These are phyloP conservation scores for Hortaea werneckii DNA, from an alignment of 2,329 filamentous ascomycete genomes.

Conservation along the genomic window DNA sequence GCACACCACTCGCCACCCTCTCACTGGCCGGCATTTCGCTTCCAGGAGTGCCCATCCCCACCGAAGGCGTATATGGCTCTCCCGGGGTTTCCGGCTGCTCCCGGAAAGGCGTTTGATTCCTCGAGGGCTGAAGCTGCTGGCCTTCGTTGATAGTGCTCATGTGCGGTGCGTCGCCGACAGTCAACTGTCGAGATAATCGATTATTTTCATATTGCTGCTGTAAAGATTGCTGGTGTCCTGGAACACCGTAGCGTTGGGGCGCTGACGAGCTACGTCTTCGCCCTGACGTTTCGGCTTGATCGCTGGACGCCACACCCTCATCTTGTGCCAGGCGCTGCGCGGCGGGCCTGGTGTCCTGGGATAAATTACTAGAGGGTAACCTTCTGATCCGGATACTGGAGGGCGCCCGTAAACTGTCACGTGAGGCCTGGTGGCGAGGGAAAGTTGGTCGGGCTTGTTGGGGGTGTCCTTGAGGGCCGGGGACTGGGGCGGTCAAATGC, in stretches of 20 bases:
- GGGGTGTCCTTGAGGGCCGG: background rate
- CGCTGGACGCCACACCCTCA: slow-evolving; percentile 6
- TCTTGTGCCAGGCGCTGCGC: slow-evolving; percentile 6
- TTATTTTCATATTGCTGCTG: slow-evolving; percentile 5
- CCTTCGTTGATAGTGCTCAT: slow-evolving; percentile 23
- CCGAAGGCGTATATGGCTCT: slow-evolving; percentile 10
- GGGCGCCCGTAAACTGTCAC: slow-evolving; percentile 20
- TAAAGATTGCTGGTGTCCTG: slow-evolving; percentile 4
- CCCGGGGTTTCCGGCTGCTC: slow-evolving; percentile 7
- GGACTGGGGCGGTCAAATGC: slow-evolving; percentile 7
- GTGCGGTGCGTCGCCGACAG: slow-evolving; percentile 10
- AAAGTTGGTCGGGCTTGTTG: background rate
- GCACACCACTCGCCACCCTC: slow-evolving; percentile 8
- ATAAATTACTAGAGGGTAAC: slow-evolving; percentile 14
- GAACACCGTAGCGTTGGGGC: slow-evolving; percentile 16
- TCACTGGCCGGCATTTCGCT: slow-evolving; percentile 7
- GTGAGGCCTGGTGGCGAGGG: slow-evolving; percentile 7
- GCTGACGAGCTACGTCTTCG: slow-evolving; percentile 24
- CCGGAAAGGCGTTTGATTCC: slow-evolving; percentile 7
- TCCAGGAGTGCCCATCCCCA: slow-evolving; percentile 4
- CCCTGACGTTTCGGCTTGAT: slow-evolving; percentile 9
- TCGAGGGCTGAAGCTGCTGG: background rate
- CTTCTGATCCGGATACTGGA: slow-evolving; percentile 24
- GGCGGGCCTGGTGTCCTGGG: slow-evolving; percentile 6
- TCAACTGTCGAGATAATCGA: slow-evolving; percentile 15